A percentile compares a stretch with the other conserved stretches of the same genome.
These are phyloP conservation scores for Aschersonia sp. DNA, from an alignment of 2,329 filamentous ascomycete species.

Conservation along the genomic window DNA sequence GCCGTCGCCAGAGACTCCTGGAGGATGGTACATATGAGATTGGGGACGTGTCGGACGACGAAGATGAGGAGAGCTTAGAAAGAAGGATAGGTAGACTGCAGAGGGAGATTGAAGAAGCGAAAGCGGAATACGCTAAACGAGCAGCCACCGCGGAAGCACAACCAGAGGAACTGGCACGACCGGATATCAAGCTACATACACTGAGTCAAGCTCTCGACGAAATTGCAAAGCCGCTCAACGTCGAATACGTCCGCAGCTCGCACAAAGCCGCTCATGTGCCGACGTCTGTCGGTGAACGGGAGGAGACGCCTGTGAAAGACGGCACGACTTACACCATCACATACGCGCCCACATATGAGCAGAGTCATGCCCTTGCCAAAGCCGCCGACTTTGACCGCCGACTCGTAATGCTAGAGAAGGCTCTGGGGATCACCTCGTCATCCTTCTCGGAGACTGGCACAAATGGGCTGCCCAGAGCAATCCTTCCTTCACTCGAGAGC, in stretches of 20 bases:
- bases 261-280: constrained; percentile 3
- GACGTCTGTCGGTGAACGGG: constrained; percentile 7
- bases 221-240: constrained; percentile 27
- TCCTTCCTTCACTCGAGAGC: constrained; percentile 68
- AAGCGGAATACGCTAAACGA: constrained; percentile 43
- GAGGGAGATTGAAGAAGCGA: constrained; percentile 67
- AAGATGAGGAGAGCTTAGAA: constrained; percentile 60
- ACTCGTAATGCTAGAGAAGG: constrained; percentile 63
- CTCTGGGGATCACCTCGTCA: constrained; percentile 63
- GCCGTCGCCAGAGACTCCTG: constrained; percentile 47
- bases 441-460: constrained; percentile 47
- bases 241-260: constrained; percentile 5
- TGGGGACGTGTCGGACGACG: constrained; percentile 66
- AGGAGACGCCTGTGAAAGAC: constrained; percentile 9
- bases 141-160: constrained; percentile 30
- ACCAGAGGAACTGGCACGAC: constrained; percentile 29
- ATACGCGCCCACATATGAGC: constrained; percentile 49
- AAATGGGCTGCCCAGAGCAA: constrained; percentile 46
- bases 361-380: constrained; percentile 60
- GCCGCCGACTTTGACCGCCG: constrained; percentile 80
- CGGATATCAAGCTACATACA: constrained; percentile 34
- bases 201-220: constrained; percentile 60
- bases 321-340: constrained; percentile 48
- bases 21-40: constrained; percentile 51
- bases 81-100: constrained; percentile 69